Evolutionary conservation across 2,329 filamentous ascomycete genomes (phyloP), one percentile per base, ranked within the genome.

Genomic region (Cercospora janseana): DNA sequence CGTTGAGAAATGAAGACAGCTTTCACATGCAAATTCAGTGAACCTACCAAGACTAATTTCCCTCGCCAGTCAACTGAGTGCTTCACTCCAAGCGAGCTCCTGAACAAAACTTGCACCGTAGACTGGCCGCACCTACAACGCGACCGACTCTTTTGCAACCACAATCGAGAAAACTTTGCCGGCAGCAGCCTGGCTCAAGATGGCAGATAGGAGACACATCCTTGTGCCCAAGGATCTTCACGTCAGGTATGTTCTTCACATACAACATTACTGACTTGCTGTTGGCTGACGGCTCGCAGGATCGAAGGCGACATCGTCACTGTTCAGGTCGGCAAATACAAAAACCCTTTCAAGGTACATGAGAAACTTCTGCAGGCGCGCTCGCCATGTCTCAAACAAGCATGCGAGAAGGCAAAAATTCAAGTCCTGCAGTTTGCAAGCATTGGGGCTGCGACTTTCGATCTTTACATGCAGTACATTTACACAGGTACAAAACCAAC

Each of bases 401-500:
- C 28, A 4, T 13, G 12, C 28, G 28, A 31, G 28, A 10, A 31
- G 10, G 28, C 28, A 31, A 4, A 12, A 31, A 31, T 4, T 5
- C 4, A 31, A 31, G 4, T 4, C 28, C 4, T 31, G 28, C 28
- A 31, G 4, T 3, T 16, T 13, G 9, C 32, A 35, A 20, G 6
- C 3, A 35, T 35, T 12, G 4, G 23, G 9, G 23, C 24, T 9
- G 6, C 20, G 13, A 27, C 13, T 7, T 49, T 43, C 13, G 46
- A 32, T 1, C 15, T 42, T 29, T 49, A 49, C 26, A 13, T 42
- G 6, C 46, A 43, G 15, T 49, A 34, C 13, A 43, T 49, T n/a
- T 49, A 43, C 21, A 49, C 18, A 8, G 21, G 38, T n/a, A 7
- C 9, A 3, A n/a, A 28, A 6, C 40, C 40, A 3, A 15, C 3